Percentiles rank a stretch among this genome's conserved stretches.
Evolutionary conservation across 2,329 filamentous ascomycete species (phyloP).

Genomic region (Aphanocladium album): DNA sequence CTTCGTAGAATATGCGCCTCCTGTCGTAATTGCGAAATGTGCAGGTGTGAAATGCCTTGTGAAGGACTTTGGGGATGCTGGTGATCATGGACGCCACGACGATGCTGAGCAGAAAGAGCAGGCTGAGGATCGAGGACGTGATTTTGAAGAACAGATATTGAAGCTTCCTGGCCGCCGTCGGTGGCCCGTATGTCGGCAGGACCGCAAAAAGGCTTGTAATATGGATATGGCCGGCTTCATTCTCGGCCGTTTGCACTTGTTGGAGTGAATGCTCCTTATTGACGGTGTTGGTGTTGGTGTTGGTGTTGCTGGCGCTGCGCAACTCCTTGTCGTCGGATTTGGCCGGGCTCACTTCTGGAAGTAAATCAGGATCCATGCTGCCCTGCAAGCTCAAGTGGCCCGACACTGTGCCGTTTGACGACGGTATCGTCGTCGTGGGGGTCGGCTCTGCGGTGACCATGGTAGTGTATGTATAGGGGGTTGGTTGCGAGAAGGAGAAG

Average conservation of each 20-base stretch:
- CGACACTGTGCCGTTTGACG: not conserved
- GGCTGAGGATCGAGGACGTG: conserved; percentile 69
- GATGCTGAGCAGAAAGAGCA: conserved; percentile 71
- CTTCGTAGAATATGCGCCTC: conserved; percentile 63
- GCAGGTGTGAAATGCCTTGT: conserved; percentile 46
- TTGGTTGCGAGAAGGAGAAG: not conserved
- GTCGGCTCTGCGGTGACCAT: not conserved
- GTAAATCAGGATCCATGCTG: not conserved
- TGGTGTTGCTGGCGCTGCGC: not conserved
- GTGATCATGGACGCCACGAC: conserved; percentile 69
- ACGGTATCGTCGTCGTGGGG: not conserved
- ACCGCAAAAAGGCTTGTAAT: conserved; percentile 4
- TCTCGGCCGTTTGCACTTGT: not conserved
- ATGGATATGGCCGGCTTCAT: not conserved
- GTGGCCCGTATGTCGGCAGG: conserved; percentile 71
- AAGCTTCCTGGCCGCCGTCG: conserved; percentile 58
- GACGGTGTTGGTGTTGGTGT: not conserved
- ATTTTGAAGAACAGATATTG: conserved; percentile 62
- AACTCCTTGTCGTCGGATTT: not conserved
- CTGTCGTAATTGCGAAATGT: conserved; percentile 56
- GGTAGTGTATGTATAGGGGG: not conserved
- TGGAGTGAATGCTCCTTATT: not conserved
- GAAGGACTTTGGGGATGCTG: conserved; percentile 50
- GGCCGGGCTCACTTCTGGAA: not conserved
- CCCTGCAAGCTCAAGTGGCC: not conserved